A percentile compares a stretch with the other conserved stretches of the same genome.
Evolutionary conservation across 164 flowering plant genomes (phyloP).

Genomic region (Brasenia schreberi): DNA sequence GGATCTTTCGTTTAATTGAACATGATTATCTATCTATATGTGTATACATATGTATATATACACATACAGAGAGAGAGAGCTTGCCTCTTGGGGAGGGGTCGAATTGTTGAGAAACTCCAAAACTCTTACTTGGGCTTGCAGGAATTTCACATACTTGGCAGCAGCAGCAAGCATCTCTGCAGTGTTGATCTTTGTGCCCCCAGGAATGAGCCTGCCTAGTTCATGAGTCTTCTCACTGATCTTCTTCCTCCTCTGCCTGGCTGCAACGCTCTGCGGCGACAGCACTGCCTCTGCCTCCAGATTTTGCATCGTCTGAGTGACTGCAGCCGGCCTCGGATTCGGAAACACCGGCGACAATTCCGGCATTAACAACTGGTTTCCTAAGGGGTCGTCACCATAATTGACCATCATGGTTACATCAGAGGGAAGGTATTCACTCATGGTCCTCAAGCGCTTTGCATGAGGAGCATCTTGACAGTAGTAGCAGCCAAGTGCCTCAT

Average conservation of each 20-base stretch:
- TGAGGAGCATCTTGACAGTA: neutral
- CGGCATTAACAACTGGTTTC: neutral
- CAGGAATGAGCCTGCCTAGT: slow-evolving; percentile 77
- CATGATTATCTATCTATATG: no score
- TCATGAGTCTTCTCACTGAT: slow-evolving; percentile 80
- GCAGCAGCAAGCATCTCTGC: slow-evolving; percentile 86
- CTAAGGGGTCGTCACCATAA: slow-evolving; percentile 1
- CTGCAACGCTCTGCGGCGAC: slow-evolving; percentile 73
- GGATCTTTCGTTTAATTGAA: neutral
- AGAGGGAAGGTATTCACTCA: neutral
- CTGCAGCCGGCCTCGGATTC: neutral
- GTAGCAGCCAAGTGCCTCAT: slow-evolving; percentile 1
- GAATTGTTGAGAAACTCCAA: slow-evolving; percentile 21
- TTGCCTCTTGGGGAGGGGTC: neutral
- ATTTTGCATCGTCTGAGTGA: neutral
- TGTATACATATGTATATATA: no score
- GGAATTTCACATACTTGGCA: slow-evolving; percentile 51
- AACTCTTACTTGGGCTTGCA: slow-evolving; percentile 63
- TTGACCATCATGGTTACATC: neutral
- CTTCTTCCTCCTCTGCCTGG: slow-evolving; percentile 76
- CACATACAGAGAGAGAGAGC: neutral
- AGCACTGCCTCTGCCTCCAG: slow-evolving; percentile 8
- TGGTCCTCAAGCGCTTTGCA: slow-evolving; percentile 4
- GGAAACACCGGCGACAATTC: slow-evolving; percentile 1
- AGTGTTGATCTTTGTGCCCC: slow-evolving; percentile 72